Evolutionary conservation across 257 asterid genomes (phyloP), one percentile per base, ranked within the genome.

Genomic region (Asclepias syriaca): DNA sequence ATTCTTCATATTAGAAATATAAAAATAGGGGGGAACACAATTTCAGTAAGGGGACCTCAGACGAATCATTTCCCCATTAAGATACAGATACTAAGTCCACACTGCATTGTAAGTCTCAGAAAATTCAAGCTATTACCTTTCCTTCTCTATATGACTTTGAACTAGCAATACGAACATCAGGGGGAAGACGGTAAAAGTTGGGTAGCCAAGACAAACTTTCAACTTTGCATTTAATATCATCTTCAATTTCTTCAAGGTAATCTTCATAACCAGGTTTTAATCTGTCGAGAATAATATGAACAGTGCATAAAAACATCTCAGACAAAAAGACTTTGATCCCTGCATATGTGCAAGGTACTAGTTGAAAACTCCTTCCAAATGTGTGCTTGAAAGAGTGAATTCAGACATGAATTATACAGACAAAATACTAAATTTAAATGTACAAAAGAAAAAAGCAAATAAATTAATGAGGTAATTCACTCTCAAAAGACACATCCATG

Each of bases 71-170:
- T 16, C 34, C 65, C 34, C n/a, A 3, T 27, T 19, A 59, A 72
- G 46, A 59, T 50, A 27, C 1, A 60, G 21, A 24, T 18, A 11
- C 27, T 59, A 27, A 65, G 29, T 24, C 5, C 50, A 74, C 43
- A 39, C 7, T 37, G 13, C 18, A n/a, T n/a, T 3, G 39, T 60
- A 54, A 43, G 57, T 13, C 39, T 12, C 37, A 13, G 10, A 60
- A 19, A 54, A 61, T n/a, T 12, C 40, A 24, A 40, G 29, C 15
- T 54, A 11, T 77, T 78, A 92, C 98, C 97, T 85, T 88, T 81
- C 96, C 98, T 77, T 88, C 83, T 74, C 81, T 89, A 84, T 90
- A 94, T 3, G 91, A 89, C 77, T 86, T 86, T 1, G 94, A 87
- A 81, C 86, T 77, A 45, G 96, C 99, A 67, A 95, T 88, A 53